A percentile compares a stretch with the other conserved stretches of the same genome.
Conservation (phyloP, 164 flowering plant species). For the Annona squamosa region DNA sequence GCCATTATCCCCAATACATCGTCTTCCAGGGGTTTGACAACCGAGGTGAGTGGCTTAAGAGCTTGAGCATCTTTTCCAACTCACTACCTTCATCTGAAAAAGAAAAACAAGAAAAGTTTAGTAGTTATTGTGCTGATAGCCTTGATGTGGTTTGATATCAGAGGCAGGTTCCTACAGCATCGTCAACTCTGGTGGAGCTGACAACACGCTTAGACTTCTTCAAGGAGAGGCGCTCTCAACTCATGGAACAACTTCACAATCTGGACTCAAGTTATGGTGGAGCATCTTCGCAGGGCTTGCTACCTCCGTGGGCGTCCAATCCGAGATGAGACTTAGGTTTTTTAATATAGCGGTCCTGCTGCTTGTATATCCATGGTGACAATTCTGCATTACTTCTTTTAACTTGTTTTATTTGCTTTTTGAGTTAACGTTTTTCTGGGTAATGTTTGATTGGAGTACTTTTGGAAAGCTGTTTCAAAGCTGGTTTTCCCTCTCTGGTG, state of each 20-base stretch:
- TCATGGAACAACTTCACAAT: constrained; percentile 94
- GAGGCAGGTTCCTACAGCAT: constrained; percentile 58
- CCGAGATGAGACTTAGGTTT: constrained; percentile 11
- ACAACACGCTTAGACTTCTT: constrained; percentile 95
- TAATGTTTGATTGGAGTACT: neutral
- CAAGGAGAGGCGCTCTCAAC: constrained; percentile 94
- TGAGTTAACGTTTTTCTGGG: neutral
- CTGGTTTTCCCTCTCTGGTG: neutral
- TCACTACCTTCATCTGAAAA: neutral
- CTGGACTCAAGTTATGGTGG: constrained; percentile 75
- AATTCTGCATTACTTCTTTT: constrained; percentile 4
- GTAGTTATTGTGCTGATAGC: neutral
- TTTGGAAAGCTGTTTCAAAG: constrained; percentile 1
- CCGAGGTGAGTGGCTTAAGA: constrained; percentile 36
- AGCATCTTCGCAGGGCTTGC: constrained; percentile 55
- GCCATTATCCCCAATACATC: constrained; percentile 43
- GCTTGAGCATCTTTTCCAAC: neutral
- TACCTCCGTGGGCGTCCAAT: constrained; percentile 51
- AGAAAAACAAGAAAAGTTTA: neutral
- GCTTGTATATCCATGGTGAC: constrained; percentile 15
- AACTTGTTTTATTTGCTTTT: constrained; percentile 1
- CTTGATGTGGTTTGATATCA: constrained; percentile 16
- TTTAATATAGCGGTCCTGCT: constrained; percentile 1
- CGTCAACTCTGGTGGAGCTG: constrained; percentile 80
- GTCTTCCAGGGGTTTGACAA: constrained; percentile 29